Evolutionary conservation across 169 alveolate genomes (phyloP).

Genomic region (Plasmodium coatneyi): DNA sequence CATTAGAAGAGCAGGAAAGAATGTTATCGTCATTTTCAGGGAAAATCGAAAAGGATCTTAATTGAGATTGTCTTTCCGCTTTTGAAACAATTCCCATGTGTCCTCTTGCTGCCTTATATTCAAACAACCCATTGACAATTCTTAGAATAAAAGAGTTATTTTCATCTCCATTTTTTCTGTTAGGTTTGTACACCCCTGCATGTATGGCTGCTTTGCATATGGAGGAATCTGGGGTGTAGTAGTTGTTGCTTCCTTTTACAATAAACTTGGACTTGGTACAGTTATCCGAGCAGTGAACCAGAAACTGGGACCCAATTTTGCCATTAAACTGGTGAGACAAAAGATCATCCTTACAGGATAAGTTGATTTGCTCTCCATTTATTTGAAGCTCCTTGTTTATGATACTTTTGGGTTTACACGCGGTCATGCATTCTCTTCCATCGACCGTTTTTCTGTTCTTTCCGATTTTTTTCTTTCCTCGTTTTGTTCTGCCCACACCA

Average conservation of each 20-base stretch:
- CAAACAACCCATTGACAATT: slow-evolving; percentile 79
- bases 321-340: slow-evolving; percentile 78
- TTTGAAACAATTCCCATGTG: slow-evolving; percentile 79
- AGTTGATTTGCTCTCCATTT: slow-evolving; percentile 40
- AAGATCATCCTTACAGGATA: slow-evolving; percentile 51
- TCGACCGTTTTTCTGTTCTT: slow-evolving; percentile 47
- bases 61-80: slow-evolving; percentile 78
- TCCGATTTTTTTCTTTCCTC: not conserved
- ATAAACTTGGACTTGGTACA: slow-evolving; percentile 78
- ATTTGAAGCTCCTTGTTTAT: slow-evolving; percentile 61
- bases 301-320: slow-evolving; percentile 81
- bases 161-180: not conserved
- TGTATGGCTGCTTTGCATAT: slow-evolving; percentile 93
- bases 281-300: slow-evolving; percentile 79
- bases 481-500: not conserved
- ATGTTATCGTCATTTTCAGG: slow-evolving; percentile 80
- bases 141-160: slow-evolving; percentile 41
- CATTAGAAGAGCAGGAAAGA: slow-evolving; percentile 83
- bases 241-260: slow-evolving; percentile 80
- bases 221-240: slow-evolving; percentile 90
- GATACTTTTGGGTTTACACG: slow-evolving; percentile 53
- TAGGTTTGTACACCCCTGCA: slow-evolving; percentile 77
- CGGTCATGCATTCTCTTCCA: slow-evolving; percentile 58
- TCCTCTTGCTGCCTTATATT: slow-evolving; percentile 82
- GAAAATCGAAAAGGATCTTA: slow-evolving; percentile 86